phyloP scores from a whole-genome alignment of 2,329 filamentous ascomycete genomes.

The Claviceps humidiphila region DNA sequence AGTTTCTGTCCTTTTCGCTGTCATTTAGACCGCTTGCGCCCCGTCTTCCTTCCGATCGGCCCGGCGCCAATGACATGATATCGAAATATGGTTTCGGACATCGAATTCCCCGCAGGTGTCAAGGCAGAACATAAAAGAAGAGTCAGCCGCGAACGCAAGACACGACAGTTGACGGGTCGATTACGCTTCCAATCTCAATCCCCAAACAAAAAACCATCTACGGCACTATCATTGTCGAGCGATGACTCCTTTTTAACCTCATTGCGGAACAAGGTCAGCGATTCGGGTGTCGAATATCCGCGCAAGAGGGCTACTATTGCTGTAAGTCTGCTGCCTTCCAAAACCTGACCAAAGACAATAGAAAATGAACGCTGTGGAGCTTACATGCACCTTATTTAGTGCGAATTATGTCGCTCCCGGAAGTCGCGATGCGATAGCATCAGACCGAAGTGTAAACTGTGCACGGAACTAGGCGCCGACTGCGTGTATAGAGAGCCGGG shows the following conservation, averaged over 20 bases:
- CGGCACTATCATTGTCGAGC: constrained; percentile 30
- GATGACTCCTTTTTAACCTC: constrained; percentile 44
- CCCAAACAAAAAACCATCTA: constrained; percentile 31
- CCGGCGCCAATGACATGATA: too few species aligned
- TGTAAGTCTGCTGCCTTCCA: constrained; percentile 19
- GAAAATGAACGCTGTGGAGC: background rate
- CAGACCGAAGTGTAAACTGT: constrained; percentile 74
- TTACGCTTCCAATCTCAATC: constrained; percentile 42
- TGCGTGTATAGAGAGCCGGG: constrained; percentile 77
- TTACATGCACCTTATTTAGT: constrained; percentile 30
- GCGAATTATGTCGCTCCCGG: constrained; percentile 67
- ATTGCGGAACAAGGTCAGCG: constrained; percentile 48
- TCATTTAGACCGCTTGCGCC: too few species aligned
- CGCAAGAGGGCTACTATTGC: constrained; percentile 52
- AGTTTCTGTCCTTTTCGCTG: too few species aligned
- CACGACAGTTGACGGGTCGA: constrained; percentile 36
- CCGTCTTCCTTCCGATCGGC: too few species aligned
- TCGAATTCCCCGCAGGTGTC: constrained; percentile 35
- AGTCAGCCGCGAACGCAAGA: constrained; percentile 40
- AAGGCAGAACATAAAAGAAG: constrained; percentile 32
- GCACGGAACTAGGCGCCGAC: constrained; percentile 67
- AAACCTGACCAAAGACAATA: background rate
- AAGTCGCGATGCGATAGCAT: constrained; percentile 70
- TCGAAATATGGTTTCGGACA: constrained; percentile 9
- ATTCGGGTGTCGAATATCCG: constrained; percentile 49